These are phyloP conservation scores for Cutaneotrichosporon sp. DNA, from an alignment of 1,284 basidiomycete genomes.

Conservation along the genomic window DNA sequence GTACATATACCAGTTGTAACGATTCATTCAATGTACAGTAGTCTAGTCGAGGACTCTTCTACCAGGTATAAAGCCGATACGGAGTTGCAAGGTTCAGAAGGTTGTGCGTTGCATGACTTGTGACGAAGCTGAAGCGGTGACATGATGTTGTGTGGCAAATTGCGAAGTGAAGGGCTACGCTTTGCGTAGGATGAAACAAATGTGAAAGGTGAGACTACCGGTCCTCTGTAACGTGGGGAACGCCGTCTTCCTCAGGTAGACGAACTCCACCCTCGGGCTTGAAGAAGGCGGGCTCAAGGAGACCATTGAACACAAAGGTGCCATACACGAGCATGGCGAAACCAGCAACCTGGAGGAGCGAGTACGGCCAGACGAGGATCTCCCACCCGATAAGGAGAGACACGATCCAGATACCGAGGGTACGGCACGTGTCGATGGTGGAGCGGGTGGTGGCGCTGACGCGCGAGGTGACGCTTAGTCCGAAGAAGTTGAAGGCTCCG, in stretches of 20 bases:
- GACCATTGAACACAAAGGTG: slow-evolving; percentile 59
- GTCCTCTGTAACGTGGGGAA: background rate
- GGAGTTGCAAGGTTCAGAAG: background rate
- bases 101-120: background rate
- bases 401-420: slow-evolving; percentile 72
- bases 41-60: slow-evolving; percentile 2
- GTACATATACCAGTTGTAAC: background rate
- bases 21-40: slow-evolving; percentile 5
- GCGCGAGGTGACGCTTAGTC: slow-evolving; percentile 82
- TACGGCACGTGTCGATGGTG: slow-evolving; percentile 92
- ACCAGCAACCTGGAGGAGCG: slow-evolving; percentile 78
- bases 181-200: no score
- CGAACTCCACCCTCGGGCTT: slow-evolving; percentile 31
- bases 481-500: slow-evolving; percentile 94
- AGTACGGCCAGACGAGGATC: slow-evolving; percentile 71
- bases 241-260: slow-evolving; percentile 29
- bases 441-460: slow-evolving; percentile 84
- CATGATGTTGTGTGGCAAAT: no score
- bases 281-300: slow-evolving; percentile 65
- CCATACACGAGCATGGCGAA: slow-evolving; percentile 77
- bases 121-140: no score
- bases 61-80: background rate
- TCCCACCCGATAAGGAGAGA: slow-evolving; percentile 91
- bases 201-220: no score
- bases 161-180: background rate